These are phyloP conservation scores for Lentinula sp. DNA, from an alignment of 768 basidiomycete genomes.

Conservation along the genomic window DNA sequence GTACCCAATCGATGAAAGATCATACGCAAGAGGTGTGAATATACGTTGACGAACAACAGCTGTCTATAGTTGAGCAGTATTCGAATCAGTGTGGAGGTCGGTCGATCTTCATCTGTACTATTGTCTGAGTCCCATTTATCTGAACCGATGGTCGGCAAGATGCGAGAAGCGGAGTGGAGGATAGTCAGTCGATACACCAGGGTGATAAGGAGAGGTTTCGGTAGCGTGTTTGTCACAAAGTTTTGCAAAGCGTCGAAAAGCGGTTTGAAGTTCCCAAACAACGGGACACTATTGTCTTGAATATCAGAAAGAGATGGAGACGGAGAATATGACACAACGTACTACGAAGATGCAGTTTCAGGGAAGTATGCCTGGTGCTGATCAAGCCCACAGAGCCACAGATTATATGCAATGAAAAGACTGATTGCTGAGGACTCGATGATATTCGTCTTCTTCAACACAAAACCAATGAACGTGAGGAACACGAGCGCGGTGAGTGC, in stretches of 20 bases:
- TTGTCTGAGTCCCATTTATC: constrained; percentile 73
- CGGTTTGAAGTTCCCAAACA: constrained; percentile 73
- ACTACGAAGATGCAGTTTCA: constrained; percentile 76
- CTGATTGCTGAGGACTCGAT: constrained; percentile 88
- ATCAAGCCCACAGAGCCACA: constrained; percentile 86
- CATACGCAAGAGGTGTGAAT: constrained; percentile 80
- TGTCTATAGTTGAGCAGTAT: constrained; percentile 80
- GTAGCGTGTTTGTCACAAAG: constrained; percentile 80
- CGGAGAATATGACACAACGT: constrained; percentile 19
- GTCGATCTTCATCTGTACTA: constrained; percentile 62
- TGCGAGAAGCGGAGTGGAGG: constrained; percentile 74
- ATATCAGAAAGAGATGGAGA: constrained; percentile 5
- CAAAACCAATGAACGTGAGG: constrained; percentile 88
- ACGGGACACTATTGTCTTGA: constrained; percentile 49
- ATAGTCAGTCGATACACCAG: constrained; percentile 77
- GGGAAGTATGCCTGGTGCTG: constrained; percentile 51
- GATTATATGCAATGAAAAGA: constrained; percentile 83
- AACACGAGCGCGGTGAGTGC: constrained; percentile 87
- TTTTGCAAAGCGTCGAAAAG: constrained; percentile 75
- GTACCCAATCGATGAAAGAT: constrained; percentile 9
- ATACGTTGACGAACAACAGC: constrained; percentile 79
- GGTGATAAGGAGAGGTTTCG: constrained; percentile 77
- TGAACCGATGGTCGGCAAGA: constrained; percentile 79
- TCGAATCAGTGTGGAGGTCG: constrained; percentile 74
- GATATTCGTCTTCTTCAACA: constrained; percentile 82